A percentile compares a stretch with the other conserved stretches of the same genome.
These are phyloP conservation scores for Gynochthodes officinalis DNA, from an alignment of 257 asterid species.

Conservation along the genomic window DNA sequence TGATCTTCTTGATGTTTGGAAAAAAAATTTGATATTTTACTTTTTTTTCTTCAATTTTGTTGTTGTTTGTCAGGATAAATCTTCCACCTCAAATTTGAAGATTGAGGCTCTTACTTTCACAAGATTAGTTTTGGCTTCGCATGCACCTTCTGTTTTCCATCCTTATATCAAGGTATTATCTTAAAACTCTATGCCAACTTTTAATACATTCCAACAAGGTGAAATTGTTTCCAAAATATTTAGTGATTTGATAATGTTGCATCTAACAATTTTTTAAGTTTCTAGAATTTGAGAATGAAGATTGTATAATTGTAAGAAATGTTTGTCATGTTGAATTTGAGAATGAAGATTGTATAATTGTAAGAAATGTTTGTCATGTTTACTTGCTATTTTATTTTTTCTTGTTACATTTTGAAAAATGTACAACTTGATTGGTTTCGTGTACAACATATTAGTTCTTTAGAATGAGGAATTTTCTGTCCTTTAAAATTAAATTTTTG, in stretches of 20 bases:
- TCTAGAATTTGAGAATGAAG: not conserved
- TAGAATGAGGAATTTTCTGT: not conserved
- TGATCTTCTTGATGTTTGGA: not conserved
- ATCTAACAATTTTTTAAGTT: not conserved
- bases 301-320: not conserved
- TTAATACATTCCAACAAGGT: not conserved
- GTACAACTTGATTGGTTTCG: not conserved
- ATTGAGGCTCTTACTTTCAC: slow-evolving; percentile 96
- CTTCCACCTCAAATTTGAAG: slow-evolving; percentile 95
- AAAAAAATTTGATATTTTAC: not conserved
- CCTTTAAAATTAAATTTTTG: not conserved
- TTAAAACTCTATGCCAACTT: not conserved
- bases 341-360: not conserved
- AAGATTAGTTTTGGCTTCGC: slow-evolving; percentile 91
- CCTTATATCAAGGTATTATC: slow-evolving; percentile 83
- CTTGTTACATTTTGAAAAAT: not conserved
- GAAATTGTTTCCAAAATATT: not conserved
- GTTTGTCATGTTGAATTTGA: no score
- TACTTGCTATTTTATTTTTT: not conserved
- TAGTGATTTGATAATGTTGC: no score
- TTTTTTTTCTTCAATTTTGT: slow-evolving; percentile 1
- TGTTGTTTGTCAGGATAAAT: slow-evolving; percentile 69
- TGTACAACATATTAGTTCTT: not conserved
- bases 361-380: not conserved
- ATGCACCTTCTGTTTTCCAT: slow-evolving; percentile 85